Evolutionary conservation across 2,329 filamentous ascomycete species (phyloP), one percentile per base, ranked within the genome.

Genomic region (Mycogone perniciosa): DNA sequence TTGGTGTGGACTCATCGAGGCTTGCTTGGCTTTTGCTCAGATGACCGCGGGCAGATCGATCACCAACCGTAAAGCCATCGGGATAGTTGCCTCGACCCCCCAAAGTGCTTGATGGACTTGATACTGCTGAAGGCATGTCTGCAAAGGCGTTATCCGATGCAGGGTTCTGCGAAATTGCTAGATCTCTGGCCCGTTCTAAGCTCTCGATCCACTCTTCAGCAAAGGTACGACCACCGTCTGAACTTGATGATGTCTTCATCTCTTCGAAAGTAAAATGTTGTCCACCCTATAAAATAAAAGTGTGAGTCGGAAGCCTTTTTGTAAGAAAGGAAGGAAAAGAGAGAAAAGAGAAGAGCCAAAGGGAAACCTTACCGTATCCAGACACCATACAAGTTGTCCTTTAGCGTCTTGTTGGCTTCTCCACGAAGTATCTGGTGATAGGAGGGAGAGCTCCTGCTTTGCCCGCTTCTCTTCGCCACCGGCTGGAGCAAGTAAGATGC

Each of bases 391-490:
- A 30, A 84, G 85, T 70, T 92, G 80, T 29, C 90, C 91, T 68
- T 95, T 96, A n/a, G 82, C 76, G 67, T 96, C 93, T 42, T 85
- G 80, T 59, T 88, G 88, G 47, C 79, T 89, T 64, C 81, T 86
- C 84, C 89, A 97, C 29, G 80, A 75, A 59, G 84, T 89, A 48
- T 89, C 90, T 2, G 85, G 74, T 2, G 79, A 77, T 20, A 95
- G 73, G 29, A 99, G 76, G n/a, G 88, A 89, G 34, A 99, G 82
- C 59, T 99, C 93, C 61, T 89, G 80, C 67, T 99, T 99, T 26
- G 89, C 81, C 67, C 93, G 91, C 72, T 99, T 99, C 65, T 97
- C 92, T 57, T 96, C 93, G 0, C 92, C 93, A 6, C 92, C 91
- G 27, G 91, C 86, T 5, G 93, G 88, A 9, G 89, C 92, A 62